Evolutionary conservation across 805 yeast species (phyloP).

Genomic region (Cyberlindnera mycetangii): DNA sequence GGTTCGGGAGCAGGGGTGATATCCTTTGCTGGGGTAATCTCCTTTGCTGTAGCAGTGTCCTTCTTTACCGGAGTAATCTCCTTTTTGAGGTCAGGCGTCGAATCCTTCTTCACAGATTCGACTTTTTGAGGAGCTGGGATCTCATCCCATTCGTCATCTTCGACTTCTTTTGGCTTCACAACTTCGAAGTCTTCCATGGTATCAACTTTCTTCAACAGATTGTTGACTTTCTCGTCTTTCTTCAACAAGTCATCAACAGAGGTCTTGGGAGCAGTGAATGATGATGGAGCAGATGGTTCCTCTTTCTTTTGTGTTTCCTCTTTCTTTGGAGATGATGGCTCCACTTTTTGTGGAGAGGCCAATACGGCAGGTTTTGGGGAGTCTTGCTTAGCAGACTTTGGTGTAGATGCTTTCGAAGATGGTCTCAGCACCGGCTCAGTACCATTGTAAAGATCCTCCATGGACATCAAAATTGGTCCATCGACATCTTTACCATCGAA

Average conservation of each 20-base stretch:
- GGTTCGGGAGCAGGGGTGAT: conserved; percentile 12
- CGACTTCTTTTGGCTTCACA: conserved; percentile 22
- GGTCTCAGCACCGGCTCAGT: conserved; percentile 45
- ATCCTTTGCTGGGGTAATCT: conserved; percentile 10
- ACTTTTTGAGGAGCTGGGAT: conserved; percentile 11
- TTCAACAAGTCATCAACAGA: conserved; percentile 48
- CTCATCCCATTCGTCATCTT: conserved; percentile 34
- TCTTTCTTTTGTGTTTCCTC: conserved; percentile 10
- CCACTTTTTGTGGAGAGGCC: conserved; percentile 22
- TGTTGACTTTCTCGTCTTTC: conserved; percentile 45
- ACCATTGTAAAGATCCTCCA: conserved; percentile 82
- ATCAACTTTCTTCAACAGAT: conserved; percentile 39
- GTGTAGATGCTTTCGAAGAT: conserved; percentile 31
- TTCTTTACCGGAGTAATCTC: conserved; percentile 6
- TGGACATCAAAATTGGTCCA: conserved; percentile 75
- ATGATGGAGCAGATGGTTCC: conserved; percentile 17
- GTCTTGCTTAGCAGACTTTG: conserved; percentile 19
- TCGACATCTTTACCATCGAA: conserved; percentile 71
- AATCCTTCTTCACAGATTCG: conserved; percentile 7
- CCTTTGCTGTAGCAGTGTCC: too few relatives aligned
- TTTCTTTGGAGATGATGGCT: conserved; percentile 19
- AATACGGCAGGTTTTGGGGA: conserved; percentile 10
- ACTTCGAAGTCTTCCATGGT: conserved; percentile 32
- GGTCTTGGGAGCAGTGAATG: conserved; percentile 36
- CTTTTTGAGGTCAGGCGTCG: conserved; percentile 21